Percentiles rank a stretch among this genome's conserved stretches.
These are phyloP conservation scores for Nymphaea thermarum DNA, from an alignment of 164 flowering plant genomes.

Conservation along the genomic window DNA sequence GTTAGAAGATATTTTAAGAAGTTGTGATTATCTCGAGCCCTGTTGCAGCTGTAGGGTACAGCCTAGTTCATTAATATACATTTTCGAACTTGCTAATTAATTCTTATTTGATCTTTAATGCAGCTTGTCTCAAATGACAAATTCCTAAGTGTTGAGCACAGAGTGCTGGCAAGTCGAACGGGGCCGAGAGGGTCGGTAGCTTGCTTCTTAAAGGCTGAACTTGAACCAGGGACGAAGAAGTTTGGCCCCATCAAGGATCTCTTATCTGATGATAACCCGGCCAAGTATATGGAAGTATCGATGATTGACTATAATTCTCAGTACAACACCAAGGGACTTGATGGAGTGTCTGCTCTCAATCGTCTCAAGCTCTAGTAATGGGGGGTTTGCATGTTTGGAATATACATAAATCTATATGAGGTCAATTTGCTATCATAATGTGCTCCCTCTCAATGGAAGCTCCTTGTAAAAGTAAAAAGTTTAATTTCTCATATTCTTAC, in stretches of 20 bases:
- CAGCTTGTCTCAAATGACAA: constrained; percentile 22
- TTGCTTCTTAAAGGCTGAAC: constrained; percentile 10
- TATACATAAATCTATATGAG: no score
- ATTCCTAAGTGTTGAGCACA: constrained; percentile 19
- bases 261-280: constrained; percentile 19
- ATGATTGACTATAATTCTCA: background rate
- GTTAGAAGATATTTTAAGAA: no score
- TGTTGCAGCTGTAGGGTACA: no score
- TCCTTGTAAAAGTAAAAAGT: no score
- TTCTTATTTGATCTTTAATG: background rate
- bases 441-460: no score
- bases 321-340: constrained; percentile 9
- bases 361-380: background rate
- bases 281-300: constrained; percentile 13
- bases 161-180: constrained; percentile 10
- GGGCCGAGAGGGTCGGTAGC: constrained; percentile 28
- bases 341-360: constrained; percentile 4
- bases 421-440: no score
- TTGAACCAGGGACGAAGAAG: background rate
- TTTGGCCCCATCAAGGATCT: constrained; percentile 34
- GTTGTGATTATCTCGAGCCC: no score
- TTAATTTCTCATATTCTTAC: no score
- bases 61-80: no score
- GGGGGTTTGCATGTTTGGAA: no score
- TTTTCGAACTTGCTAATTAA: no score